These are phyloP conservation scores for Pythium coloratum DNA, from an alignment of 352 stramenopile genomes.

Conservation along the genomic window DNA sequence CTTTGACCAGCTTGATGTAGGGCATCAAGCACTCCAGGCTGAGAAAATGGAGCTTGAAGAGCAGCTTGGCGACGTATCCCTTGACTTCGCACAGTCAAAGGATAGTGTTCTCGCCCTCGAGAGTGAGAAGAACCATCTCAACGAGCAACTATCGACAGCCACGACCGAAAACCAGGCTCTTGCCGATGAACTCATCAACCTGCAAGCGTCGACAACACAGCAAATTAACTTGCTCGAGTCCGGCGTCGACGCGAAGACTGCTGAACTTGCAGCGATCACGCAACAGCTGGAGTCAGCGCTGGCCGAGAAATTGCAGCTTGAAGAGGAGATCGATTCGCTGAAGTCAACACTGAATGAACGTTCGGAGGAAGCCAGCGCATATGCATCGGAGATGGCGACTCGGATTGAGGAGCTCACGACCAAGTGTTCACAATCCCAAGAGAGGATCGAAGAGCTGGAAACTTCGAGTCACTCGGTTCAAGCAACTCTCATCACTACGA, in stretches of 20 bases:
- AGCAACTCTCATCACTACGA: too few species aligned
- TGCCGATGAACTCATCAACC: slow-evolving; percentile 7
- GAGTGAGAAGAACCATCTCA: slow-evolving; percentile 20
- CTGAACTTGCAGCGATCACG: slow-evolving; percentile 58
- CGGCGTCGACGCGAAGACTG: slow-evolving; percentile 53
- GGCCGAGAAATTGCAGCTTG: slow-evolving; percentile 17
- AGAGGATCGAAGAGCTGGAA: too few species aligned
- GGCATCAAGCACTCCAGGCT: slow-evolving; percentile 8
- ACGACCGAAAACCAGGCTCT: slow-evolving; percentile 11
- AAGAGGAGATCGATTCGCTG: slow-evolving; percentile 35
- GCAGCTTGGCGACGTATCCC: neutral
- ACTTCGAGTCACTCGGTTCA: too few species aligned
- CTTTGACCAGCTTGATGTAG: slow-evolving; percentile 44
- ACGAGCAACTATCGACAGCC: slow-evolving; percentile 47
- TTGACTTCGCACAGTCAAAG: neutral
- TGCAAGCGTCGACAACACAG: slow-evolving; percentile 12
- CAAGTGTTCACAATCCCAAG: too few species aligned
- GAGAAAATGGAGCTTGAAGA: neutral
- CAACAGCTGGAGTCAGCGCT: slow-evolving; percentile 33
- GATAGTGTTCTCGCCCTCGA: neutral
- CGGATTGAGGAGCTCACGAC: too few species aligned
- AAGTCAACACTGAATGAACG: slow-evolving; percentile 2
- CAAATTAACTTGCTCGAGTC: slow-evolving; percentile 16
- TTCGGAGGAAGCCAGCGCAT: neutral
- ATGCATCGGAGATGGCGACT: too few species aligned